A percentile compares a stretch with the other conserved stretches of the same genome.
Evolutionary conservation across 805 yeast species (phyloP).

Genomic region (Clavispora fructus): DNA sequence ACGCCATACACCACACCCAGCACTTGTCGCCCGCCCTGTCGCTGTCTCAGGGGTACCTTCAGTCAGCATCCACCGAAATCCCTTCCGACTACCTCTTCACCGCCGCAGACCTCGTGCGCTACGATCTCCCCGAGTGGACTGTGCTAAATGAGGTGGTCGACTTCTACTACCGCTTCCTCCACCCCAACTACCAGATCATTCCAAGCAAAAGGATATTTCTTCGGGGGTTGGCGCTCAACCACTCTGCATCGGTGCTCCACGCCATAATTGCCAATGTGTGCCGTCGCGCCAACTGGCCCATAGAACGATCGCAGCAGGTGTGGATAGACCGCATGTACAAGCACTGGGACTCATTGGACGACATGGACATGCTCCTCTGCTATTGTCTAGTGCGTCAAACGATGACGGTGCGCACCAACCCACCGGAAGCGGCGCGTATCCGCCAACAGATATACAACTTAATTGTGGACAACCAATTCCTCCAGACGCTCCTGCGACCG

Average conservation of each 20-base stretch:
- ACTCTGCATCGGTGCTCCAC: conserved; percentile 21
- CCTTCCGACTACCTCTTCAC: background rate
- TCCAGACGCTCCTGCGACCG: conserved; percentile 11
- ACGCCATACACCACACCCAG: too few species aligned
- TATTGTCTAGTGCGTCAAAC: conserved; percentile 16
- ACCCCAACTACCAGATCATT: conserved; percentile 18
- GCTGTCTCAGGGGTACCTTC: too few species aligned
- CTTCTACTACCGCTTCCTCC: conserved; percentile 18
- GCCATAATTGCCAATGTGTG: conserved; percentile 22
- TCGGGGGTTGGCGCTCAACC: conserved; percentile 15
- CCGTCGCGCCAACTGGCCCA: conserved; percentile 1
- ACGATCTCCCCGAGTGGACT: conserved; percentile 21
- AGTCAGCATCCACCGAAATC: background rate
- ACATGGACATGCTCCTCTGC: conserved; percentile 22
- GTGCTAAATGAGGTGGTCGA: conserved; percentile 16
- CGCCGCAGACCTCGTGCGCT: conserved; percentile 8
- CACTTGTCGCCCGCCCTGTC: too few species aligned
- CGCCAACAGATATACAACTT: conserved; percentile 16
- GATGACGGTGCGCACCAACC: conserved; percentile 7
- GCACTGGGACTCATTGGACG: conserved; percentile 22
- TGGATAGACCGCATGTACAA: conserved; percentile 20
- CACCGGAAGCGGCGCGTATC: conserved; percentile 9
- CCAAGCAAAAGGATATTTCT: conserved; percentile 17
- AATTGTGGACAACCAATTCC: conserved; percentile 14
- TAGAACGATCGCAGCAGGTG: conserved; percentile 13